Evolutionary conservation across 2,329 filamentous ascomycete species (phyloP).

Genomic region (Rutstroemia sp.): DNA sequence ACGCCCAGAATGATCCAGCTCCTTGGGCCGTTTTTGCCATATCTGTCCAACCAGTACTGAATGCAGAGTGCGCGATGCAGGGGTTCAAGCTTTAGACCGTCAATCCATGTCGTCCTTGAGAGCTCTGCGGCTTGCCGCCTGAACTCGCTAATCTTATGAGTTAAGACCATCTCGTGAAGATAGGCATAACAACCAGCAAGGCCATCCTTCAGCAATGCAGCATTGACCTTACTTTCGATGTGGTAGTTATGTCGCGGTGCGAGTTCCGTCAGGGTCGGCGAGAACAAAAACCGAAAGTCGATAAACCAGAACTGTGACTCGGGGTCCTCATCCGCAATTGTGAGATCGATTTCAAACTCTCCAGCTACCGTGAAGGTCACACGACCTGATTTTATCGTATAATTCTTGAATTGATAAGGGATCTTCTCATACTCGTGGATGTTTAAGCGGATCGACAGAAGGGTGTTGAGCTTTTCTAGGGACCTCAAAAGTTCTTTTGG

Average conservation of each 20-base stretch:
- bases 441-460: conserved; percentile 76
- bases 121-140: conserved; percentile 69
- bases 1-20: conserved; percentile 90
- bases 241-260: conserved; percentile 55
- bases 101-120: conserved; percentile 65
- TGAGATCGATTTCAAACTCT: conserved; percentile 91
- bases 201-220: conserved; percentile 60
- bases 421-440: conserved; percentile 72
- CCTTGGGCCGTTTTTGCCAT: conserved; percentile 52
- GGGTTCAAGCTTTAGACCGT: conserved; percentile 68
- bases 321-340: conserved; percentile 78
- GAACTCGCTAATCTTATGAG: conserved; percentile 81
- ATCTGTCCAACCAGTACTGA: conserved; percentile 79
- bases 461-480: conserved; percentile 74
- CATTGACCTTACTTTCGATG: conserved; percentile 67
- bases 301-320: conserved; percentile 88
- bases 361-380: conserved; percentile 77
- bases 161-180: conserved; percentile 80
- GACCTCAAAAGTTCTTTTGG: conserved; percentile 65
- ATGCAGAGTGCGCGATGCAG: conserved; percentile 77
- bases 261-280: conserved; percentile 55
- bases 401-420: conserved; percentile 70
- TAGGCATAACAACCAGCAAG: conserved; percentile 76
- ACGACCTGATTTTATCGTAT: conserved; percentile 74
- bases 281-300: conserved; percentile 79